These are phyloP conservation scores for Blechomonas ayalai DNA, from an alignment of 208 protist species.

Conservation along the genomic window DNA sequence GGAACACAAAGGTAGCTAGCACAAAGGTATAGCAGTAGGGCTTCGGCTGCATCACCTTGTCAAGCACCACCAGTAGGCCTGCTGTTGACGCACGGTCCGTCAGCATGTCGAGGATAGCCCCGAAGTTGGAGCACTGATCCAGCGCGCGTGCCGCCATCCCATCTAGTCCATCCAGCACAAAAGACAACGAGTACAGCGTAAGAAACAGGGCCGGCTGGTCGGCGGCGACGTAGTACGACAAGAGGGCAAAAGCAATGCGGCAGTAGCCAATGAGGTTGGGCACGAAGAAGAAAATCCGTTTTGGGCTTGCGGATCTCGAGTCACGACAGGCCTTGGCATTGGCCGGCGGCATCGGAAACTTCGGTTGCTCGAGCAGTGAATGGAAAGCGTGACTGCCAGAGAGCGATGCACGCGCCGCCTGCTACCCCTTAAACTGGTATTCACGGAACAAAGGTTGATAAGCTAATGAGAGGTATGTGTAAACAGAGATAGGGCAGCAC, in stretches of 20 bases:
- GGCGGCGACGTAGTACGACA: slow-evolving; percentile 66
- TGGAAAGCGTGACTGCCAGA: no score
- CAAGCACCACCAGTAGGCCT: slow-evolving; percentile 83
- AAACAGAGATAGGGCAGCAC: no score
- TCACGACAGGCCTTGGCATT: background rate
- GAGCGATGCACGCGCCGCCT: no score
- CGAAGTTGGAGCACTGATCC: slow-evolving; percentile 88
- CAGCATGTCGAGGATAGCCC: slow-evolving; percentile 92
- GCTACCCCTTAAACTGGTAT: no score
- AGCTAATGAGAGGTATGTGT: no score
- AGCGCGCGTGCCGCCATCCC: slow-evolving; percentile 83
- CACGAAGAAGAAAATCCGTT: slow-evolving; percentile 63
- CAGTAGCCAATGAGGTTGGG: slow-evolving; percentile 92
- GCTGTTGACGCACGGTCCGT: slow-evolving; percentile 90
- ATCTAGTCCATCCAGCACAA: slow-evolving; percentile 87
- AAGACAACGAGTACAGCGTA: slow-evolving; percentile 65
- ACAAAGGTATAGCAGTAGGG: slow-evolving; percentile 48
- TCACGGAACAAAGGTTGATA: no score
- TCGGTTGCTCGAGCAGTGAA: background rate
- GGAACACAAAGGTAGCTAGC: slow-evolving; percentile 62
- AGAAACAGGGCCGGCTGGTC: slow-evolving; percentile 63
- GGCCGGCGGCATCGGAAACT: background rate
- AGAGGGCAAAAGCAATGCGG: slow-evolving; percentile 61
- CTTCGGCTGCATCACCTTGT: slow-evolving; percentile 57
- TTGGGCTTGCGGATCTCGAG: background rate